Conservation (phyloP, 2,329 filamentous ascomycete genomes). For the Dactylellina leptospora region DNA sequence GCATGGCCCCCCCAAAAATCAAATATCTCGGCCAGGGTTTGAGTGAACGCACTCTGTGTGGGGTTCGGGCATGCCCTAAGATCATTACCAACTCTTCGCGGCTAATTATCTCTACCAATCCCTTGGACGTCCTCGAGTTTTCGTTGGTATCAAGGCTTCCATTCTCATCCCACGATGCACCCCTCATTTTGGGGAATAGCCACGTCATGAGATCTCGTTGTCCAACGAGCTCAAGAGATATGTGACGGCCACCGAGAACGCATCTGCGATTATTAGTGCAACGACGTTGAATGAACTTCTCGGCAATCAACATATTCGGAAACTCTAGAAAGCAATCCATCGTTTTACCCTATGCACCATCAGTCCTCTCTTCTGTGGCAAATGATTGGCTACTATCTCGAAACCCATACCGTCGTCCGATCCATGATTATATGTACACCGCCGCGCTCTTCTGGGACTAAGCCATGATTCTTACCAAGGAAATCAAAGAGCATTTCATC, state of each 20-base stretch:
- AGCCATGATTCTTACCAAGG: constrained; percentile 68
- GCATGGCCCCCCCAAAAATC: too few species aligned
- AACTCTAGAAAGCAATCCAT: constrained; percentile 72
- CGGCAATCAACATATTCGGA: constrained; percentile 65
- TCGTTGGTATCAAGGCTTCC: constrained; percentile 58
- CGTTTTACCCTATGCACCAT: constrained; percentile 67
- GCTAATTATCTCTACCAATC: constrained; percentile 66
- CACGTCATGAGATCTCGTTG: constrained; percentile 69
- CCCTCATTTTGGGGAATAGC: constrained; percentile 69
- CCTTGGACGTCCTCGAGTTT: constrained; percentile 55
- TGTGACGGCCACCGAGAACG: constrained; percentile 68
- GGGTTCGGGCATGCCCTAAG: constrained; percentile 70
- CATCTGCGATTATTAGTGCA: constrained; percentile 55
- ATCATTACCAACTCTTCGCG: constrained; percentile 72
- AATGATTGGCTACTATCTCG: neutral
- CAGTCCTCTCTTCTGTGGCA: neutral
- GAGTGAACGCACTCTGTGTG: constrained; percentile 67
- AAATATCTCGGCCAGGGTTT: too few species aligned
- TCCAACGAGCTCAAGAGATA: constrained; percentile 68
- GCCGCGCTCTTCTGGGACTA: constrained; percentile 65
- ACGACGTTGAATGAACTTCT: constrained; percentile 61
- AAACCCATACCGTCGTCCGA: constrained; percentile 59
- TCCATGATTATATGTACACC: constrained; percentile 72
- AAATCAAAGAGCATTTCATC: constrained; percentile 65
- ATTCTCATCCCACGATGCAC: constrained; percentile 67